Conservation (phyloP, 2,329 filamentous ascomycete genomes). For the Fusarium nygamai region DNA sequence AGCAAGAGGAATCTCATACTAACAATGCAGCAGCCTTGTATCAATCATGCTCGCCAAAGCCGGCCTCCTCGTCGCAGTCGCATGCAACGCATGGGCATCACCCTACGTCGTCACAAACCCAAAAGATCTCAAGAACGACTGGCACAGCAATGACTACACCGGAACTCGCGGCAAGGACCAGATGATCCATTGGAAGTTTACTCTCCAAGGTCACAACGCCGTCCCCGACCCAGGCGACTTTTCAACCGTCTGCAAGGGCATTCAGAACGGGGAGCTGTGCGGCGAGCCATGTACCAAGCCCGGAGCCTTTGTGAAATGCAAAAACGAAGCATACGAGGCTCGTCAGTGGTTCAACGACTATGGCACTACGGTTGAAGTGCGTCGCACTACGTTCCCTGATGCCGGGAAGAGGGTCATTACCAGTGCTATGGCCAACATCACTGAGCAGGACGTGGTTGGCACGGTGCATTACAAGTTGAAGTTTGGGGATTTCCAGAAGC, state of each 20-base stretch:
- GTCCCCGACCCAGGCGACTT: background rate
- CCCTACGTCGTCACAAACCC: background rate
- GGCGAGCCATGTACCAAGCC: background rate
- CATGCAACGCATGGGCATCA: background rate
- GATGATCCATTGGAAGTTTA: background rate
- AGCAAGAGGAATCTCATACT: rapidly evolving
- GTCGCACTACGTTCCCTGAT: background rate
- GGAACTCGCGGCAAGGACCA: background rate
- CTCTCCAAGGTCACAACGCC: background rate
- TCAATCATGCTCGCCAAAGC: background rate
- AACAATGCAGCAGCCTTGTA: rapidly evolving
- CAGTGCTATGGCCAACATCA: background rate
- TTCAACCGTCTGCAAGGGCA: background rate
- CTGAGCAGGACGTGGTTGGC: background rate
- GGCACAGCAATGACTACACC: background rate
- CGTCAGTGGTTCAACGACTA: background rate
- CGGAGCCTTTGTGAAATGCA: background rate
- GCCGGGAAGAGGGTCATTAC: background rate
- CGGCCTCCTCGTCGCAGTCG: background rate
- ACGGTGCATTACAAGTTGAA: background rate
- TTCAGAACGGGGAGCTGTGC: background rate
- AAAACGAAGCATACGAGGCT: background rate
- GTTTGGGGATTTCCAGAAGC: background rate
- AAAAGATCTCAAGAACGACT: background rate
- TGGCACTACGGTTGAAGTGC: background rate